Evolutionary conservation across 805 yeast genomes (phyloP), one percentile per base, ranked within the genome.

Genomic region (Hagleromyces aurorensis): DNA sequence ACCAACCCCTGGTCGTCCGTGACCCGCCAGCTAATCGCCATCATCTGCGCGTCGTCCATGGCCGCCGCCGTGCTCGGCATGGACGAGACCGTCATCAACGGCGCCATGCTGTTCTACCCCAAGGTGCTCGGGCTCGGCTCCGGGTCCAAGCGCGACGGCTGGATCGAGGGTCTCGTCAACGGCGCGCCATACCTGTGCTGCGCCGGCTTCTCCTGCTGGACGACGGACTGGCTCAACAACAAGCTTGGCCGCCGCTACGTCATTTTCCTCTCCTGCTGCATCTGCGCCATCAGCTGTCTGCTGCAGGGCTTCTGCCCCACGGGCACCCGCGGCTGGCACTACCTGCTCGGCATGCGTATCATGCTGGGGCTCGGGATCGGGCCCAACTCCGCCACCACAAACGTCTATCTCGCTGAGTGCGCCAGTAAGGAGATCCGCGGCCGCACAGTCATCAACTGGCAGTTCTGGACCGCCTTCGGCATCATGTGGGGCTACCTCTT

Each of bases 51-150:
- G 41, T 75, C 79, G n/a, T 77, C 85, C 1, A 67, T 78, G 71
- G 79, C 82, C 30, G 87, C 86, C 13, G 81, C 81, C 13, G 79
- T 78, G 22, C 85, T 78, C 52, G 86, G 87, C 53, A 78, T 79
- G 77, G 86, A 79, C 56, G 84, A 79, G 52, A 63, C 82, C 4
- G 84, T 79, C 13, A 71, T 78, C 36, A 78, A 77, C 44, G 87
- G 87, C 41, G 86, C 86, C 6, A 64, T 70, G 31, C 54, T 78
- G 30, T 72, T 70, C 48, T 78, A 74, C 50, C 81, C 82, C 2
- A 32, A 40, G 2, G 67, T 60, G 13, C 64, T 78, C 49, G 77
- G 75, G 3, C 62, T 79, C 24, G 67, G 60, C 12, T 44, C 54
- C 12, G 65, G 54, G 13, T 61, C 65, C 25, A 60, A 67, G 25